These are phyloP conservation scores for Papiliotrema fonsecae DNA, from an alignment of 1,284 basidiomycete genomes.

Conservation along the genomic window DNA sequence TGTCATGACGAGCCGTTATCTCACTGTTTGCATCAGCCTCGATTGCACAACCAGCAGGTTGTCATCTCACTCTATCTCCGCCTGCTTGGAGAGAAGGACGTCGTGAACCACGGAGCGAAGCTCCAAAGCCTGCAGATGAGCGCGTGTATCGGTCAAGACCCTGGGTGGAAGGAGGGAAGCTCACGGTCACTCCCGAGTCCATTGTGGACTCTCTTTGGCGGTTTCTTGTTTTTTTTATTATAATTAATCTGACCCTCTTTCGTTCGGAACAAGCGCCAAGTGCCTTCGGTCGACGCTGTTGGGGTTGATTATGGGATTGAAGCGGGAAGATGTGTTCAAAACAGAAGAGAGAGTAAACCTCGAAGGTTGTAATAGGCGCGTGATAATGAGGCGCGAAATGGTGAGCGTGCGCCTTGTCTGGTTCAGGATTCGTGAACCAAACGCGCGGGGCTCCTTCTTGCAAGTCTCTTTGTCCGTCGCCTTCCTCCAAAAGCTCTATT, in stretches of 20 bases:
- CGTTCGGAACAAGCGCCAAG: too few species aligned
- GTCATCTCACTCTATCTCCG: slow-evolving; percentile 17
- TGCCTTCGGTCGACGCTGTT: too few species aligned
- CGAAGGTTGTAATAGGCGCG: too few species aligned
- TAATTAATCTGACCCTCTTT: too few species aligned
- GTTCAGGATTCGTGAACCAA: too few species aligned
- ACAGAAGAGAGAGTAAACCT: background rate
- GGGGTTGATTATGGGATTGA: too few species aligned
- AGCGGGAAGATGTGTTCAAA: too few species aligned
- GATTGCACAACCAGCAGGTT: background rate
- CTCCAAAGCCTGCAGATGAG: slow-evolving; percentile 13
- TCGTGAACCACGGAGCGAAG: slow-evolving; percentile 30
- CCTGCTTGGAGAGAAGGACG: slow-evolving; percentile 19
- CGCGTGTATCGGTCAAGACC: background rate
- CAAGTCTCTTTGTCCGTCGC: slow-evolving; percentile 1
- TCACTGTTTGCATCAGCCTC: slow-evolving; percentile 14
- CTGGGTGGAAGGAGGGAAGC: background rate
- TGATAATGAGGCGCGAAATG: too few species aligned
- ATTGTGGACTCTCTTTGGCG: background rate
- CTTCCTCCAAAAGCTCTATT: background rate
- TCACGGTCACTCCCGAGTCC: background rate
- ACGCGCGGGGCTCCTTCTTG: too few species aligned
- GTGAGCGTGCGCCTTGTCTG: too few species aligned
- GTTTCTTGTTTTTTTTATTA: too few species aligned
- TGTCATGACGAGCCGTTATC: slow-evolving; percentile 26